These are phyloP conservation scores for Trichoderma citrinoviride DNA, from an alignment of 2,329 filamentous ascomycete genomes.

Conservation along the genomic window DNA sequence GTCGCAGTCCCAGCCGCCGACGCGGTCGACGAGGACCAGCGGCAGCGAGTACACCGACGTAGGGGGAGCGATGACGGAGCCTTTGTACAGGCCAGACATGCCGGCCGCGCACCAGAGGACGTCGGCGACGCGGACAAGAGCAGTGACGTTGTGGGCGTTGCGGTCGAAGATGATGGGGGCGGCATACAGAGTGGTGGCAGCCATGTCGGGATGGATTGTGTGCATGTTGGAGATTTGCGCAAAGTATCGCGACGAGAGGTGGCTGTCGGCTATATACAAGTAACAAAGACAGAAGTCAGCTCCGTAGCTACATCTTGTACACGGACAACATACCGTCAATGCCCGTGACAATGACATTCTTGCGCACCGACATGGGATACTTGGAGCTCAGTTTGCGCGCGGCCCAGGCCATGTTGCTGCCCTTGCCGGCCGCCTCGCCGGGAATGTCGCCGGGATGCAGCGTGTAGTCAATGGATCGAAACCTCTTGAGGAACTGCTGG, in stretches of 20 bases:
- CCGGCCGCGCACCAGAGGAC: slow-evolving; percentile 70
- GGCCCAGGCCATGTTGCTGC: slow-evolving; percentile 71
- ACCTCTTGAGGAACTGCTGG: slow-evolving; percentile 62
- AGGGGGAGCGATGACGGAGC: slow-evolving; percentile 64
- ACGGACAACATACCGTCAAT: slow-evolving; percentile 61
- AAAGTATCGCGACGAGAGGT: slow-evolving; percentile 68
- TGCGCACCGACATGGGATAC: slow-evolving; percentile 52
- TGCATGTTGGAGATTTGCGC: slow-evolving; percentile 63
- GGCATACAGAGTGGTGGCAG: slow-evolving; percentile 62
- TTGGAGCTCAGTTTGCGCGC: slow-evolving; percentile 63
- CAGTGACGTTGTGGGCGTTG: slow-evolving; percentile 66
- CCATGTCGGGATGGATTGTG: slow-evolving; percentile 56
- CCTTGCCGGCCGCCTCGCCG: slow-evolving; percentile 69
- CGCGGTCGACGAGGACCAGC: slow-evolving; percentile 63
- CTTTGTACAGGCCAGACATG: slow-evolving; percentile 64
- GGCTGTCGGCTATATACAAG: slow-evolving; percentile 62
- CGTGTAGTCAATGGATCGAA: slow-evolving; percentile 65
- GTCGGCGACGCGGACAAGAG: slow-evolving; percentile 68
- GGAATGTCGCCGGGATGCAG: slow-evolving; percentile 64
- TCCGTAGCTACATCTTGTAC: no score
- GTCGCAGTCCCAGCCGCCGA: slow-evolving; percentile 70
- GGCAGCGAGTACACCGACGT: slow-evolving; percentile 73
- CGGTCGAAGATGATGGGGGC: slow-evolving; percentile 73
- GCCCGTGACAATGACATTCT: slow-evolving; percentile 65
- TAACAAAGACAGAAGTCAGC: slow-evolving; percentile 22